Base-by-base conservation (phyloP, 129 eudicot genomes). In the Lactuca sativa region DNA sequence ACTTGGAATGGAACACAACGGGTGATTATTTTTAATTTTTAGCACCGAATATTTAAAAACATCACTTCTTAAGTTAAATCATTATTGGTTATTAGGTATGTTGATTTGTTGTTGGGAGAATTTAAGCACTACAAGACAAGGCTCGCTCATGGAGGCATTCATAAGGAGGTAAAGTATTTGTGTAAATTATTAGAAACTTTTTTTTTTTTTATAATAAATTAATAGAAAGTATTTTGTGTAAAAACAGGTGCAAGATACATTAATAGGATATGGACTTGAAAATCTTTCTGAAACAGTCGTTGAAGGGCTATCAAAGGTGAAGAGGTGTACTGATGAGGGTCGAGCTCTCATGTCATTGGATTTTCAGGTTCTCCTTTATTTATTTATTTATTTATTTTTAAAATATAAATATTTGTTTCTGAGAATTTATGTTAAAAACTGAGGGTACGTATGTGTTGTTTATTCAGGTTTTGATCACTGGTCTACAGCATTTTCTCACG, bases 281-380 rank as follows among this genome's bases (percentile, higher is more conserved):
- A 83, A 77, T 75, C 84, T 93, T 55, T 95, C 98, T 37, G 98
- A 85, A 72, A 89, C 86, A 56, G 78, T 93, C 18, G 74, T 85
- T 68, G 98, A 93, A 76, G 98, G 98, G 38, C 77, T 93, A 70
- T 93, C 98, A 18, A 79, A 95, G 62, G 96, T 93, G 78, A 93
- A 87, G 73, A 86, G 88, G 83, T 93, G 98, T 67, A 82, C 95
- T 47, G 88, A 93, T 76, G 96, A 89, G 71, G 98, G 96, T 64
- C 92, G 98, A 74, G 98, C 96, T 54, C 92, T 93, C 13, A 93
- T 93, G 98, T 89, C 96, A 6, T 81, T 93, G 62, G 98, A 93
- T 89, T 92, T 93, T 72, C 98, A 93, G 96, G 98, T 93, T 73
- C 56, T 48, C 4, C 21, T 52, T 69, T 12, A 44, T 36, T 47